Evolutionary conservation across 345 rosid species (phyloP).

Genomic region (Jatropha curcas): DNA sequence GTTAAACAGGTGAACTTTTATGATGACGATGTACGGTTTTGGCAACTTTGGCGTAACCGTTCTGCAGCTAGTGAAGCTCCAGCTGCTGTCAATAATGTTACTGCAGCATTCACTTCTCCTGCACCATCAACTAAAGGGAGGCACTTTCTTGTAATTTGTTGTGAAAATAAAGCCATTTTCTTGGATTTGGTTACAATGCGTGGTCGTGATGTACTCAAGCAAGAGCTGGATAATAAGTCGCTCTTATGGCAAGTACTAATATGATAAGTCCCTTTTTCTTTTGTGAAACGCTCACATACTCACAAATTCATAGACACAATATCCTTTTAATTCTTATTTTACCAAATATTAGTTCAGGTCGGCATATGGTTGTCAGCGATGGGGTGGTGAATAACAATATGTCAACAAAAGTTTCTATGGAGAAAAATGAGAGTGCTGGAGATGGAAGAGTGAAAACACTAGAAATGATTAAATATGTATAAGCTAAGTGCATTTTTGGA

Average conservation of each 20-base stretch:
- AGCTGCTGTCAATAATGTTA: conserved; percentile 75
- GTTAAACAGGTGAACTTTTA: conserved; percentile 95
- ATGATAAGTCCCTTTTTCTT: conserved; percentile 7
- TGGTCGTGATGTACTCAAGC: conserved; percentile 95
- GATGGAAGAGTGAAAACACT: not conserved
- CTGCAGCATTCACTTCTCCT: conserved; percentile 78
- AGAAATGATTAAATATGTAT: not conserved
- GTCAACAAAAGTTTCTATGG: not conserved
- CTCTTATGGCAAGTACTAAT: conserved; percentile 77
- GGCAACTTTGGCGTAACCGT: conserved; percentile 96
- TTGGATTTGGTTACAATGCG: conserved; percentile 98
- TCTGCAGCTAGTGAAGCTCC: conserved; percentile 97
- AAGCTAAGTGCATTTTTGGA: not conserved
- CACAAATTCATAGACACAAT: not conserved
- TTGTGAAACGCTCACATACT: not conserved
- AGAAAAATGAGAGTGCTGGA: not conserved
- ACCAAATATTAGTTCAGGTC: too few species aligned
- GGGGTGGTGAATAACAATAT: not conserved
- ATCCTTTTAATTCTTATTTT: not conserved
- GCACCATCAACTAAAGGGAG: conserved; percentile 90
- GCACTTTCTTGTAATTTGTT: conserved; percentile 94
- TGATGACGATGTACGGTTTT: conserved; percentile 91
- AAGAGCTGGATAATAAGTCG: conserved; percentile 91
- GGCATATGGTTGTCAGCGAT: not conserved
- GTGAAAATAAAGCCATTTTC: conserved; percentile 94